Percentiles rank a stretch among this genome's conserved stretches.
These are phyloP conservation scores for Lolium perenne DNA, from an alignment of 176 grass and related monocot genomes.

Conservation along the genomic window DNA sequence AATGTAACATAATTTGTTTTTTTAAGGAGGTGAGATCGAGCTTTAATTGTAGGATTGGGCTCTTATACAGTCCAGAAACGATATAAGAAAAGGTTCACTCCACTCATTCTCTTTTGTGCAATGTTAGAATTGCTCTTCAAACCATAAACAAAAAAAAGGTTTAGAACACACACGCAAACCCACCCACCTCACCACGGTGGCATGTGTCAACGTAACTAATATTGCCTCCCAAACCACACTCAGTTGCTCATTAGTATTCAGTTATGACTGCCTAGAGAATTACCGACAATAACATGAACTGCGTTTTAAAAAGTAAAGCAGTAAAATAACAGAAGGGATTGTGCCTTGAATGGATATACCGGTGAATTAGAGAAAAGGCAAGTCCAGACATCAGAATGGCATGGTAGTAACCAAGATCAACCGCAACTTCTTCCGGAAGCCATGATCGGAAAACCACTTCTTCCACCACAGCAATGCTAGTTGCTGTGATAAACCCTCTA, in stretches of 20 bases:
- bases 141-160: not conserved
- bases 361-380: slow-evolving; percentile 80
- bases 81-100: slow-evolving; percentile 6
- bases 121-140: slow-evolving; percentile 2
- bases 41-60: slow-evolving; percentile 22
- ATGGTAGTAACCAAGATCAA: slow-evolving; percentile 76
- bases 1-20: slow-evolving; percentile 26
- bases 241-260: slow-evolving; percentile 12
- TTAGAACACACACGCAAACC: not conserved
- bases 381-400: slow-evolving; percentile 83
- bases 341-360: slow-evolving; percentile 56
- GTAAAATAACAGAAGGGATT: slow-evolving; percentile 33
- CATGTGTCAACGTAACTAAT: not conserved
- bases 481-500: slow-evolving; percentile 71
- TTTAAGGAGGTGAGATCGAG: not conserved
- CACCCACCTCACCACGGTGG: not conserved
- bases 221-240: not conserved
- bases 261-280: slow-evolving; percentile 3
- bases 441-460: slow-evolving; percentile 96
- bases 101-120: not conserved
- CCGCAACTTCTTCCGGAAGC: slow-evolving; percentile 86
- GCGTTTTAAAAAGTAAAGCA: slow-evolving; percentile 21
- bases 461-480: slow-evolving; percentile 79
- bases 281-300: slow-evolving; percentile 34
- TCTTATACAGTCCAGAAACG: not conserved